Evolutionary conservation across 1,284 basidiomycete genomes (phyloP), one percentile per base, ranked within the genome.

Genomic region (Wolfiporia cocos): DNA sequence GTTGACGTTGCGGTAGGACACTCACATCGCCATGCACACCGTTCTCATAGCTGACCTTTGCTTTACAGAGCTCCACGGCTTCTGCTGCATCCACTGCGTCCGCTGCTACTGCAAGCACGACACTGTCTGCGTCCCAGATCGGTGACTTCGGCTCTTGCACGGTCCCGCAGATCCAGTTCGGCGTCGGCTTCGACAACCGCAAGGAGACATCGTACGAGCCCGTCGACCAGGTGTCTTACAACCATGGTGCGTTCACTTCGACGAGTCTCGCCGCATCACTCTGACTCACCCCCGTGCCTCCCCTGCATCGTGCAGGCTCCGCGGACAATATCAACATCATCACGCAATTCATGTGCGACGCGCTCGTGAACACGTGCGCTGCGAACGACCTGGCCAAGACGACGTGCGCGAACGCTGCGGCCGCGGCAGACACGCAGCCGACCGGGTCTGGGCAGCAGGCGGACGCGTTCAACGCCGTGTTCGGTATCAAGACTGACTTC

Each of bases 151-250:
- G 78, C n/a, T 64, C 57, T 21, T 81, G 78, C 65, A 64, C 70
- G 3, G 62, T 73, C 21, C 77, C 78, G 11, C 59, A 78, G 56
- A 79, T 85, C 48, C 68, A 75, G 49, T 83, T 83, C 51, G 78
- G 66, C 22, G 64, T 55, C 7, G 78, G 78, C 6, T 77, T 82
- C 46, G 76, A 82, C 51, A 63, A 63, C 48, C 68, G 80, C 38
- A 73, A 66, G 49, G 80, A 81, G 51, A 77, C 74, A 11, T 69
- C 68, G 54, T 78, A 76, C 65, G 53, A 71, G 53, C 73, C 73
- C 32, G 63, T 58, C 34, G 69, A 78, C 52, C 52, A 63, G 50
- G 47, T 18, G 22, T 20, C 17, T 5, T 39, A 39, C 37, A 22
- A 39, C 22, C 37, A 39, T 22, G 37, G 69, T 71, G 52, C 42